Conservation (phyloP, 1,284 basidiomycete genomes). For the Cutaneotrichosporon spelunceum region DNA sequence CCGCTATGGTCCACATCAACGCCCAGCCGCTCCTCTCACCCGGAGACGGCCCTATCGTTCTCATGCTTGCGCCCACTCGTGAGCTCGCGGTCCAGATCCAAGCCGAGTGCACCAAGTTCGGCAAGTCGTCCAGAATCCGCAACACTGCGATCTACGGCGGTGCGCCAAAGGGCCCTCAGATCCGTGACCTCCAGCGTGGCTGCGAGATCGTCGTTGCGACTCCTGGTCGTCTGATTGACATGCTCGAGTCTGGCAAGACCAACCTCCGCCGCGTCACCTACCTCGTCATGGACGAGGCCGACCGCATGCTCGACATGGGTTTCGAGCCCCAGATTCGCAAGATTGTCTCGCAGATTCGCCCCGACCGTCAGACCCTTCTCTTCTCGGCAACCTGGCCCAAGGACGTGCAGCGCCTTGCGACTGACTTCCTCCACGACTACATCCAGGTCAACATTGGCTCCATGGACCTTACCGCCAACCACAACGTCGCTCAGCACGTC, state of each 20-base stretch:
- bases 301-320: slow-evolving; percentile 61
- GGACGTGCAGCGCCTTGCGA: slow-evolving; percentile 95
- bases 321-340: slow-evolving; percentile 99
- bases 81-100: slow-evolving; percentile 99
- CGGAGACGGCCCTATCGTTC: slow-evolving; percentile 94
- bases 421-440: slow-evolving; percentile 93
- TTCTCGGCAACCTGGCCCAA: slow-evolving; percentile 99
- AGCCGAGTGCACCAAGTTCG: slow-evolving; percentile 97
- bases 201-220: slow-evolving; percentile 98
- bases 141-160: slow-evolving; percentile 99
- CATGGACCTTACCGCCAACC: slow-evolving; percentile 96
- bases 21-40: slow-evolving; percentile 91
- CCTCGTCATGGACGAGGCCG: slow-evolving; percentile 98
- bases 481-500: slow-evolving; percentile 94
- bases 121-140: slow-evolving; percentile 92
- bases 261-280: slow-evolving; percentile 95
- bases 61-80: slow-evolving; percentile 95
- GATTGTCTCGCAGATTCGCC: slow-evolving; percentile 93
- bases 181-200: slow-evolving; percentile 92
- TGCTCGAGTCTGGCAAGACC: slow-evolving; percentile 92
- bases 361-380: slow-evolving; percentile 91
- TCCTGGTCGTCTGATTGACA: slow-evolving; percentile 91
- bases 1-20: slow-evolving; percentile 99
- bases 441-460: slow-evolving; percentile 99
- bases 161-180: slow-evolving; percentile 97